Base-by-base conservation (phyloP, 352 stramenopile genomes). In the Phytopythium chamaehyphon region DNA sequence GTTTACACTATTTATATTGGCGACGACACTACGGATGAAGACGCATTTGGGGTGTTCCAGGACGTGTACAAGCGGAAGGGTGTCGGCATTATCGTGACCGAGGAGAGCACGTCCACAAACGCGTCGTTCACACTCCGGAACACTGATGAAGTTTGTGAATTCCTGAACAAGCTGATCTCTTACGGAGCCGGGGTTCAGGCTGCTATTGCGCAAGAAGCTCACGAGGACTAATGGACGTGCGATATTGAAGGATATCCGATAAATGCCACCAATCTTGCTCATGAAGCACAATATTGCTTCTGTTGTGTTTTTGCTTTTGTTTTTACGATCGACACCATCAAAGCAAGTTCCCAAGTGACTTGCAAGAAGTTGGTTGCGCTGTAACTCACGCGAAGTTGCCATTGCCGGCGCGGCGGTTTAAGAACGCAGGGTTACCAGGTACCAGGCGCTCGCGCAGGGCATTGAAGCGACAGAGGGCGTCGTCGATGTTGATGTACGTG, bases 1-100 rank as follows among this genome's bases (percentile, higher is more conserved):
- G 77, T 95, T 12, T 96, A 88, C 58, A 94, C 86, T 55, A 96
- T 96, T 68, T 96, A 96, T 75, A 96, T 96, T 43, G 88, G 88
- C 19, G 88, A 96, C 57, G 88, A 96, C 45, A 95, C 83, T 24
- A 96, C 88, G 18, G 88, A 96, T 38, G 88, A 96, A 65, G 83
- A 94, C 52, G 83, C 83, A 28, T 92, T 92, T 33, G 67, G 74
- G 43, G 76, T 91, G 21, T 88, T 93, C 46, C 71, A 79, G 26
- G 55, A 61, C 3, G 61, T 66, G 18, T 61, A 60, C 44, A 72
- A 71, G 10, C 72, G 69, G 53, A 84, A 86, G 56, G 82, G 83
- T 9, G 79, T 86, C n/a, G 83, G 80, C n/a, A 93, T 93, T 52
- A 62, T 90, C 31, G 83, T 93, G 16, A 90, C 80, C 2, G 83